Percentiles rank a stretch among this genome's conserved stretches.
Conservation (phyloP, 2,329 filamentous ascomycete genomes). For the Aureobasidium sp. region DNA sequence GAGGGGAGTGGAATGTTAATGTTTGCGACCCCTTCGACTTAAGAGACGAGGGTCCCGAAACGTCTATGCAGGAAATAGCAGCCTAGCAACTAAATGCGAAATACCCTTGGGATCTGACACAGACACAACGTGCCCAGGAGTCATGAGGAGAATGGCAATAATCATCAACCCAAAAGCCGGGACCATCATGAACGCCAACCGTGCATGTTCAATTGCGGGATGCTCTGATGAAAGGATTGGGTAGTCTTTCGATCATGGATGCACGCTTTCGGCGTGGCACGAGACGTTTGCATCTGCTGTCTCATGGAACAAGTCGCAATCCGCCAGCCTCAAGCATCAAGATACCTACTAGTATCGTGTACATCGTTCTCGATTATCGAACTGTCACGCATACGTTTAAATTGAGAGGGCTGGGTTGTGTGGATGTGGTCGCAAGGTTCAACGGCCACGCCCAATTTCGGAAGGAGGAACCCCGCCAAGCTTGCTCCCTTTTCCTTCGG, state of each 20-base stretch:
- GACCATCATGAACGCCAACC: slow-evolving; percentile 16
- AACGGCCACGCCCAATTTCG: slow-evolving; percentile 14
- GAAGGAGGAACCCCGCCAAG: slow-evolving; percentile 7
- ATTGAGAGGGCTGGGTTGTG: slow-evolving; percentile 14
- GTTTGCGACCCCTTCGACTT: slow-evolving; percentile 14
- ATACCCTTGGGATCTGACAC: slow-evolving; percentile 16
- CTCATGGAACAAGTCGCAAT: slow-evolving; percentile 6
- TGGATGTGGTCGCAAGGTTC: slow-evolving; percentile 8
- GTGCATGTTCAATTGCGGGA: slow-evolving; percentile 16
- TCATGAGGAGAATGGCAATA: slow-evolving; percentile 18
- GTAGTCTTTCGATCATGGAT: neutral
- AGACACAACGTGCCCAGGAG: slow-evolving; percentile 14
- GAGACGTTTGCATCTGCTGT: slow-evolving; percentile 17
- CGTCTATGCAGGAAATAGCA: slow-evolving; percentile 15
- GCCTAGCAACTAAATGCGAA: slow-evolving; percentile 16
- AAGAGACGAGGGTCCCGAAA: slow-evolving; percentile 11
- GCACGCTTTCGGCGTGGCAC: slow-evolving; percentile 12
- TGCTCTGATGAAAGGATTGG: slow-evolving; percentile 9
- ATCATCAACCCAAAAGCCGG: slow-evolving; percentile 15
- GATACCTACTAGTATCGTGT: slow-evolving; percentile 1
- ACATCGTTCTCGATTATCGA: slow-evolving; percentile 13
- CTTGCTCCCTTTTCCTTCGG: slow-evolving; percentile 10
- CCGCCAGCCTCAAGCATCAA: neutral
- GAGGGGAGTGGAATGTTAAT: slow-evolving; percentile 16
- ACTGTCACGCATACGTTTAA: slow-evolving; percentile 12